These are phyloP conservation scores for Diaporthe sp. DNA, from an alignment of 2,329 filamentous ascomycete genomes.

Conservation along the genomic window DNA sequence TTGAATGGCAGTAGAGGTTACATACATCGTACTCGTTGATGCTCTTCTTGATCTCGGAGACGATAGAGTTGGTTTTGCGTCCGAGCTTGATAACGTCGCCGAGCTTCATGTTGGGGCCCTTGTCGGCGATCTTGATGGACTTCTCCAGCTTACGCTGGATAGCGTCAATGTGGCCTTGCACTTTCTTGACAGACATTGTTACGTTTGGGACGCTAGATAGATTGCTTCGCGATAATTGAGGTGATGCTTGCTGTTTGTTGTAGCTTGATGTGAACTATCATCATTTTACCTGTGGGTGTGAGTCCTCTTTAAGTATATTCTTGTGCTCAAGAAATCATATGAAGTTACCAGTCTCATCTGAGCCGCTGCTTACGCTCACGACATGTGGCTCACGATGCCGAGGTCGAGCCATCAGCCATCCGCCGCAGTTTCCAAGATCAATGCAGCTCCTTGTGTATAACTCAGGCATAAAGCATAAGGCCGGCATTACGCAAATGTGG, in stretches of 20 bases:
- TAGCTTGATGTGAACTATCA: accelerated
- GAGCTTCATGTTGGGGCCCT: slow-evolving; percentile 39
- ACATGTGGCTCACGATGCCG: slow-evolving; percentile 25
- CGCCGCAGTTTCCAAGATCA: slow-evolving; percentile 9
- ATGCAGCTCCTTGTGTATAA: slow-evolving; percentile 20
- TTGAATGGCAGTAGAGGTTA: background rate
- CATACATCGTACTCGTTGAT: slow-evolving; percentile 41
- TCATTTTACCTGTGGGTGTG: background rate
- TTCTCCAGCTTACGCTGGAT: slow-evolving; percentile 42
- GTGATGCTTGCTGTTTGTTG: background rate
- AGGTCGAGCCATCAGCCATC: slow-evolving; percentile 20
- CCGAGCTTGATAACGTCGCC: slow-evolving; percentile 42
- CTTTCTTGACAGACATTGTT: slow-evolving; percentile 37
- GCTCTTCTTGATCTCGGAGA: slow-evolving; percentile 41
- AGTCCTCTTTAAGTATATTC: background rate
- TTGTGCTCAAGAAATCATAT: background rate
- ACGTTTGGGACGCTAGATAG: background rate
- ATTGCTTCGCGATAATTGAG: background rate
- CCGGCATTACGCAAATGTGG: slow-evolving; percentile 11
- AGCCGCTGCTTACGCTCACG: background rate
- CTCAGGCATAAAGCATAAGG: slow-evolving; percentile 20
- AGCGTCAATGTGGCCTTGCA: slow-evolving; percentile 39
- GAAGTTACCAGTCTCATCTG: background rate
- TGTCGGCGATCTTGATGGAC: slow-evolving; percentile 41
- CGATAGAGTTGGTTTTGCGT: slow-evolving; percentile 42